Evolutionary conservation across 768 basidiomycete genomes (phyloP), one percentile per base, ranked within the genome.

Genomic region (Suillus subluteus): DNA sequence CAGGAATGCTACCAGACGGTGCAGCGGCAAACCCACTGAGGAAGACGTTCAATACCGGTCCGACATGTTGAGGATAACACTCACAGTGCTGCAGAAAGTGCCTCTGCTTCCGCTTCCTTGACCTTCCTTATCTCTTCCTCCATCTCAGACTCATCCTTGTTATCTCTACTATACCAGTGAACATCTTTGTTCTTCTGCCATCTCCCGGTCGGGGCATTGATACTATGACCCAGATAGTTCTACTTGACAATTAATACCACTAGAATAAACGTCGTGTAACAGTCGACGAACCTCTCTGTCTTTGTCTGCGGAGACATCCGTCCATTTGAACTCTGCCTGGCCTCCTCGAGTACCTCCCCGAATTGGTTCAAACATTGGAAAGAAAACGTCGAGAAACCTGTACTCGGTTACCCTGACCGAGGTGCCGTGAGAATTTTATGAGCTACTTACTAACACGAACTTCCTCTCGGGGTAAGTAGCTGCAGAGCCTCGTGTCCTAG

Each of bases 111-210:
- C 18, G 90, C 84, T 73, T 95, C 91, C 76, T 98, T 97, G 69
- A 98, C 75, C 72, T 84, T 87, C 65, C 86, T 80, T 40, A 98
- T 90, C 80, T 98, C 96, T 67, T 91, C 94, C 0, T 63, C 72
- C 64, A 86, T 82, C 68, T 88, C 87, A 13, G 76, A 75, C 16
- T 86, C 86, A 4, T 70, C 71, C 2, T 74, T 72, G 41, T 67
- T 35, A 6, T 95, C 94, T 37, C 96, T 88, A 72, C 82, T 87
- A 75, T 97, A 99, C 96, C 96, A 99, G 73, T 97, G 96, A 18
- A 99, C 81, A 73, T 99, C 96, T 76, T 96, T 95, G 81, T 95
- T 95, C 80, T 96, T 96, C 80, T 98, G 96, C 96, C 96, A 99
- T 58, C 96, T 84, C 2, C 96, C 96, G 1, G 94, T 94, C 0